phyloP scores from a whole-genome alignment of 1,284 basidiomycete species.

The Somion occarium region DNA sequence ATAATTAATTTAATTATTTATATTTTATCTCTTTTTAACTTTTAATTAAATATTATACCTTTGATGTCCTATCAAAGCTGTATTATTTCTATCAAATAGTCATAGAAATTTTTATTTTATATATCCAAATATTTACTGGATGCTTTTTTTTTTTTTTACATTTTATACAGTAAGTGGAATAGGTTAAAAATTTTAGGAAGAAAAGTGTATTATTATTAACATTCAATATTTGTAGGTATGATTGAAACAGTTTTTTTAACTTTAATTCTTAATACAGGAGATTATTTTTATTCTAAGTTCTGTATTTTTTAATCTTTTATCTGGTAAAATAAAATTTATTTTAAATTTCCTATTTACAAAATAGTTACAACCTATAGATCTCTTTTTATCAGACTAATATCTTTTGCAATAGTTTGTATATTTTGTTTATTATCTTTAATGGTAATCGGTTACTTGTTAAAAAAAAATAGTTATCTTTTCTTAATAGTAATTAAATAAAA shows the following conservation, averaged over 20 bases:
- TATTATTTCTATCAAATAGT: no score
- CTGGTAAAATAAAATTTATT: not conserved
- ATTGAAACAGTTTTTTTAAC: not conserved
- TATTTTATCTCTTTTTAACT: no score
- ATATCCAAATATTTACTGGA: no score
- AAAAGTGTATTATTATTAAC: not conserved
- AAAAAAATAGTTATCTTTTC: slow-evolving; percentile 5
- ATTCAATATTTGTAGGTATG: not conserved
- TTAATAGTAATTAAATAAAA: not conserved
- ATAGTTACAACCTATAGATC: not conserved
- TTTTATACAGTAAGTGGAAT: not conserved
- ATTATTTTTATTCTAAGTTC: not conserved
- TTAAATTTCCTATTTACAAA: not conserved
- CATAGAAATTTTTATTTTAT: no score
- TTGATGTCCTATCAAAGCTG: no score
- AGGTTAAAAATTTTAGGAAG: not conserved
- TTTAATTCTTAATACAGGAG: not conserved
- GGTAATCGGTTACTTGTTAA: not conserved
- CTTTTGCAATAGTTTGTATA: not conserved
- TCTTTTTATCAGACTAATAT: not conserved
- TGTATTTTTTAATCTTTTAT: not conserved
- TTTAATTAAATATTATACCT: no score
- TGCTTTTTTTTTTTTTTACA: no score
- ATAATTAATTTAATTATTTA: no score
- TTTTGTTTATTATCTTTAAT: not conserved